Percentiles rank a stretch among this genome's conserved stretches.
Evolutionary conservation across 768 basidiomycete species (phyloP).

Genomic region (Boletus huronensis): DNA sequence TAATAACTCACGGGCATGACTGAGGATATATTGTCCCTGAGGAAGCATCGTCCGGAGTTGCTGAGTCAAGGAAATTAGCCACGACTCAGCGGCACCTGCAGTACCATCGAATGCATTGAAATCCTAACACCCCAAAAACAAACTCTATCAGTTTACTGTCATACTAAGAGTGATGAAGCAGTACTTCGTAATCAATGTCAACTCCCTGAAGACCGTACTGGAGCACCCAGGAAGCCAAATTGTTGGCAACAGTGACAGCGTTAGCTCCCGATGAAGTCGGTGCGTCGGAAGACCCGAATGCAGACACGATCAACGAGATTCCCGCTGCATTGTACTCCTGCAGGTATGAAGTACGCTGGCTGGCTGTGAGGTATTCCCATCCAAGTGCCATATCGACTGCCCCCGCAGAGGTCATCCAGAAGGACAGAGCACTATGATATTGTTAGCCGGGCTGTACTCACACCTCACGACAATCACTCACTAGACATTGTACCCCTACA

Average conservation of each 20-base stretch:
- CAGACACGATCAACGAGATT: slow-evolving; percentile 55
- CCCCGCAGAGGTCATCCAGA: slow-evolving; percentile 39
- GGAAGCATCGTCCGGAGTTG: slow-evolving; percentile 32
- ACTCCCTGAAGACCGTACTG: slow-evolving; percentile 47
- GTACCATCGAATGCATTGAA: slow-evolving; percentile 47
- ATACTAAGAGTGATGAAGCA: neutral
- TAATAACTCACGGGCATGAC: slow-evolving; percentile 32
- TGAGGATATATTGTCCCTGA: slow-evolving; percentile 32
- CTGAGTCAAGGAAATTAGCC: slow-evolving; percentile 33
- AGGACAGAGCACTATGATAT: slow-evolving; percentile 35
- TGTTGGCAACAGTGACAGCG: slow-evolving; percentile 37
- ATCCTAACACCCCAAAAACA: slow-evolving; percentile 37
- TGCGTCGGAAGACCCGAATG: slow-evolving; percentile 41
- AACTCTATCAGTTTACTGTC: neutral
- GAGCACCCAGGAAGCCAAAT: slow-evolving; percentile 44
- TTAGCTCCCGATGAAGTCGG: slow-evolving; percentile 42
- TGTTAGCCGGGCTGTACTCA: neutral
- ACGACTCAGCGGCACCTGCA: slow-evolving; percentile 46
- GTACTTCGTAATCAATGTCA: slow-evolving; percentile 50
- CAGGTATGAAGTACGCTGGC: slow-evolving; percentile 41
- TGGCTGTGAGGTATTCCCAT: slow-evolving; percentile 38
- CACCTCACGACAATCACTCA: slow-evolving; percentile 1
- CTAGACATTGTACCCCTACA: slow-evolving; percentile 36
- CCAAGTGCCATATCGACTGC: slow-evolving; percentile 42
- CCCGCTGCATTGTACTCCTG: slow-evolving; percentile 50